A percentile compares a stretch with the other conserved stretches of the same genome.
These are phyloP conservation scores for Anisogramma anomala DNA, from an alignment of 2,329 filamentous ascomycete species.

Conservation along the genomic window DNA sequence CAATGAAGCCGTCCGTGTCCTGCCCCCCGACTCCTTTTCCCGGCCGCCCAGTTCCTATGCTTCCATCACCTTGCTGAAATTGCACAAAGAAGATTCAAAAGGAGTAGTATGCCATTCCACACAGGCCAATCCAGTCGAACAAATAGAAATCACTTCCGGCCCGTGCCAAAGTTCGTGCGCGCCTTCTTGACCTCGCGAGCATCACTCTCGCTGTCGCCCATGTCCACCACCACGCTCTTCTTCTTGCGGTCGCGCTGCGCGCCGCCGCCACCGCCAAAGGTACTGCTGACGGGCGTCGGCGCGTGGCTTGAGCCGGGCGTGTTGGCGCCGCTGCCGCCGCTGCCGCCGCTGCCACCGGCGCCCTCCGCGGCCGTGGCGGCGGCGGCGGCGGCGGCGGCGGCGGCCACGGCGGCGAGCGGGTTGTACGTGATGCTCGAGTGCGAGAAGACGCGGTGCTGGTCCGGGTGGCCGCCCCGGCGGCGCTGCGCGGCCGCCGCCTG, in stretches of 20 bases:
- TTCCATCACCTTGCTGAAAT: not conserved
- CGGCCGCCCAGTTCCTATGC: not conserved
- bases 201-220: constrained; percentile 49
- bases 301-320: constrained; percentile 30
- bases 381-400: constrained; percentile 4
- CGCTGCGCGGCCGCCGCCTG: constrained; percentile 51
- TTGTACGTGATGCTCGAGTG: constrained; percentile 53
- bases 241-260: constrained; percentile 43
- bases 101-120: not conserved
- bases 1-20: not conserved
- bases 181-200: constrained; percentile 41
- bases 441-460: constrained; percentile 65
- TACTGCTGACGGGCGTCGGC: constrained; percentile 44
- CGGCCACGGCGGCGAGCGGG: constrained; percentile 19
- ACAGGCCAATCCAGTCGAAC: no score
- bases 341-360: no score
- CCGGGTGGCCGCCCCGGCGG: constrained; percentile 52
- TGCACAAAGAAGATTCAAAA: not conserved
- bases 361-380: no score
- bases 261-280: constrained; percentile 32
- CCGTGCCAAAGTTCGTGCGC: constrained; percentile 46
- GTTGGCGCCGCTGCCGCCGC: constrained; percentile 4
- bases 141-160: constrained; percentile 33
- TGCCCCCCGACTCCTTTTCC: not conserved
- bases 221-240: constrained; percentile 28